phyloP scores from a whole-genome alignment of 331 rosid genomes.

The Quercus tomentella region DNA sequence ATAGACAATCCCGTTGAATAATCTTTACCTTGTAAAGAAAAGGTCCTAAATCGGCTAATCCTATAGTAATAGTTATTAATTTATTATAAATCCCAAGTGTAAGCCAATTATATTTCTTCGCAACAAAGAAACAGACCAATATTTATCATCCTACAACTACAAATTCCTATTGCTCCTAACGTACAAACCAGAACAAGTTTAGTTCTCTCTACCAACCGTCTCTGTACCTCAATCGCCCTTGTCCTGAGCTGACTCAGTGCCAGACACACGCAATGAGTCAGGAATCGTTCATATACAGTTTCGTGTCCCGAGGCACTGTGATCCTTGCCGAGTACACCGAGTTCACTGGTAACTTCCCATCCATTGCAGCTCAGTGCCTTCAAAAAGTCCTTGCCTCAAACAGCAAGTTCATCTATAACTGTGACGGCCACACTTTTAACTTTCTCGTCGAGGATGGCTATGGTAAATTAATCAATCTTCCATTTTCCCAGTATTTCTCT shows the following conservation, averaged over 20 bases:
- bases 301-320: slow-evolving; percentile 84
- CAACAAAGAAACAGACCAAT: neutral
- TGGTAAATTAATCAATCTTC: slow-evolving; percentile 30
- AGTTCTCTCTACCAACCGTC: neutral
- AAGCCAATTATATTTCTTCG: neutral
- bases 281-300: slow-evolving; percentile 82
- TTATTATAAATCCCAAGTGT: neutral
- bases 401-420: slow-evolving; percentile 82
- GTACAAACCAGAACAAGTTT: slow-evolving; percentile 6
- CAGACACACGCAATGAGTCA: slow-evolving; percentile 45
- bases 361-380: slow-evolving; percentile 84
- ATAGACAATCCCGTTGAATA: too few relatives aligned
- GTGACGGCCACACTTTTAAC: slow-evolving; percentile 88
- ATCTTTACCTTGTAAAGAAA: too few relatives aligned
- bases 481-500: slow-evolving; percentile 6
- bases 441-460: slow-evolving; percentile 84
- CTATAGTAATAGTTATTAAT: too few relatives aligned
- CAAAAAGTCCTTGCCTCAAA: slow-evolving; percentile 71
- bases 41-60: neutral
- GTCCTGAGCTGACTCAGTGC: slow-evolving; percentile 20
- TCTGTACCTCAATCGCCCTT: neutral
- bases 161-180: neutral
- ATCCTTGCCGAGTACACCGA: slow-evolving; percentile 85
- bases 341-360: slow-evolving; percentile 89
- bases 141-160: neutral